A percentile compares a stretch with the other conserved stretches of the same genome.
Evolutionary conservation across 2,329 filamentous ascomycete species (phyloP).

Genomic region (Fusarium setosum): DNA sequence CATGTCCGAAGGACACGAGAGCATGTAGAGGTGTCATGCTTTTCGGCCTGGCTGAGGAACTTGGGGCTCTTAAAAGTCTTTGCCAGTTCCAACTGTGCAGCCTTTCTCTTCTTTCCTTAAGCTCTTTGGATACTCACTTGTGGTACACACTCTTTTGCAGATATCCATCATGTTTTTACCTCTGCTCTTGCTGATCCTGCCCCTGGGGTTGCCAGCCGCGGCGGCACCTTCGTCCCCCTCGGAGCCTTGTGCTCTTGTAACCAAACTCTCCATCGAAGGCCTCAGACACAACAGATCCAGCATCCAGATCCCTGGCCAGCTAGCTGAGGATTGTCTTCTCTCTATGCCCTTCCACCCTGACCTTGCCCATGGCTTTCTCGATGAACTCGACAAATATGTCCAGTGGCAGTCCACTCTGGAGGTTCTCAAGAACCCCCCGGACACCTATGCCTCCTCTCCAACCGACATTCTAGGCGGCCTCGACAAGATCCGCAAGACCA

Average conservation of each 20-base stretch:
- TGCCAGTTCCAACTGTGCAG: too few relatives aligned
- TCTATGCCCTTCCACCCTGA: constrained; percentile 3
- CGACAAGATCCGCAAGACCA: background rate
- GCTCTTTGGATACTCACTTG: too few relatives aligned
- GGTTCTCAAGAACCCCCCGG: constrained; percentile 17
- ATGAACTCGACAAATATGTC: background rate
- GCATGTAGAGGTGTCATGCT: too few relatives aligned
- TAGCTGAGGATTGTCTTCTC: constrained; percentile 1
- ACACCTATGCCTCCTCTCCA: constrained; percentile 9
- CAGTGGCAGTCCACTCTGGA: constrained; percentile 28
- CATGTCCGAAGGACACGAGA: too few relatives aligned
- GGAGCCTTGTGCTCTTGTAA: background rate
- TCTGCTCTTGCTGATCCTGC: background rate
- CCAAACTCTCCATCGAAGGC: background rate
- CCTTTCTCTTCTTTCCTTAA: too few relatives aligned
- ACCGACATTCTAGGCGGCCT: constrained; percentile 16
- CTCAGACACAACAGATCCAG: background rate
- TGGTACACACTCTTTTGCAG: too few relatives aligned
- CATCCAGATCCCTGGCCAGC: background rate
- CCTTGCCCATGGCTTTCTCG: background rate
- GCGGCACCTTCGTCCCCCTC: background rate
- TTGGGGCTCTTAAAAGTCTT: too few relatives aligned
- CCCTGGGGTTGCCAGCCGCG: background rate
- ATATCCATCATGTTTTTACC: too few relatives aligned
- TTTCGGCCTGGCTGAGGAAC: too few relatives aligned